phyloP scores from a whole-genome alignment of 805 yeast species.

The Suhomyces pyralidae region DNA sequence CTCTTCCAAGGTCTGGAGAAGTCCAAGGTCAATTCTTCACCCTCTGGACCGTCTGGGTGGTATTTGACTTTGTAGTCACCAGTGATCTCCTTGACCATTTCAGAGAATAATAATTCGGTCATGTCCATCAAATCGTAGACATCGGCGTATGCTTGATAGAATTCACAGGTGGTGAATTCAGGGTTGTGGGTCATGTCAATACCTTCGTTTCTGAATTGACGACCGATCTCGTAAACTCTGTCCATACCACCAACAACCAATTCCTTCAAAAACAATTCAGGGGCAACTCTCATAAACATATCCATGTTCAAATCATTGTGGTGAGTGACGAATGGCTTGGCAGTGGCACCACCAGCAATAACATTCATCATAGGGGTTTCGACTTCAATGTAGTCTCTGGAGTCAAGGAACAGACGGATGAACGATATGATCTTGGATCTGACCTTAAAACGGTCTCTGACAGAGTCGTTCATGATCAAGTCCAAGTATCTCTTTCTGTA shows the following conservation, averaged over 20 bases:
- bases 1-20: slow-evolving; percentile 98
- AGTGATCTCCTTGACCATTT: slow-evolving; percentile 94
- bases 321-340: slow-evolving; percentile 95
- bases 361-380: slow-evolving; percentile 99
- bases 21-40: slow-evolving; percentile 73
- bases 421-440: slow-evolving; percentile 88
- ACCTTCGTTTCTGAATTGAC: slow-evolving; percentile 98
- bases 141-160: slow-evolving; percentile 96
- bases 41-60: slow-evolving; percentile 94
- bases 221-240: slow-evolving; percentile 96
- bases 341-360: slow-evolving; percentile 99
- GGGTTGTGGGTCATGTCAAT: slow-evolving; percentile 99
- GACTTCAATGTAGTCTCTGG: slow-evolving; percentile 85
- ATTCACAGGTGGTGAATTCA: slow-evolving; percentile 98
- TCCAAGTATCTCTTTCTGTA: slow-evolving; percentile 97
- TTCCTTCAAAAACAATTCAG: slow-evolving; percentile 94
- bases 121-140: slow-evolving; percentile 92
- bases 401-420: slow-evolving; percentile 85
- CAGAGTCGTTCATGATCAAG: slow-evolving; percentile 85
- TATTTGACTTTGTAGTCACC: slow-evolving; percentile 83
- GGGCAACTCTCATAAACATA: slow-evolving; percentile 97
- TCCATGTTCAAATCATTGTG: slow-evolving; percentile 96
- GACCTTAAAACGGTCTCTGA: slow-evolving; percentile 80
- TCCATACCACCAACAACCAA: slow-evolving; percentile 98
- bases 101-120: slow-evolving; percentile 91